Percentiles rank a stretch among this genome's conserved stretches.
Evolutionary conservation across 306 rosid genomes (phyloP).

Genomic region (Macrotyloma uniflorum): DNA sequence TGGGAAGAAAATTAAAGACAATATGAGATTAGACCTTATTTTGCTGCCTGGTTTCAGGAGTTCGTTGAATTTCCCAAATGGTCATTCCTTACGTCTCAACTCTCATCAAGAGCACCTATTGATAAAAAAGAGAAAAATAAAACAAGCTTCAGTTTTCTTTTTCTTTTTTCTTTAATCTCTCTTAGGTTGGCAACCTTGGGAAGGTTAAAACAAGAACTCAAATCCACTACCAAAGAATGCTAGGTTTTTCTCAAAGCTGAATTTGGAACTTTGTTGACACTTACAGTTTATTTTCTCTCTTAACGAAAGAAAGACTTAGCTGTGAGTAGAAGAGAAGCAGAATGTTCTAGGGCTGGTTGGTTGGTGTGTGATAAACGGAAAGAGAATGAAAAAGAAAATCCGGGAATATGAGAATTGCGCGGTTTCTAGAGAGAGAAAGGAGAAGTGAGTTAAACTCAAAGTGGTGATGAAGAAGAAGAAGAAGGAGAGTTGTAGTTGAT

Average conservation of each 20-base stretch:
- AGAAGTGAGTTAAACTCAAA: neutral
- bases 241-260: constrained; percentile 23
- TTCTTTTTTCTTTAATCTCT: neutral
- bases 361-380: constrained; percentile 42
- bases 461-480: neutral
- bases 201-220: constrained; percentile 7
- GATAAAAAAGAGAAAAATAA: neutral
- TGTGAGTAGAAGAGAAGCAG: neutral
- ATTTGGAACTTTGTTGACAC: constrained; percentile 32
- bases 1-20: neutral
- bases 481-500: neutral
- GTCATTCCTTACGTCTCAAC: constrained; percentile 27
- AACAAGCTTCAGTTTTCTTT: neutral
- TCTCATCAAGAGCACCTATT: constrained; percentile 25
- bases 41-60: constrained; percentile 37
- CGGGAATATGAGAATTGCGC: constrained; percentile 38
- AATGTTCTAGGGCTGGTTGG: neutral
- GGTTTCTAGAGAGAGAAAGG: constrained; percentile 17
- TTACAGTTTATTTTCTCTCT: constrained; percentile 25
- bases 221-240: constrained; percentile 15
- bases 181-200: neutral
- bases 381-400: constrained; percentile 32
- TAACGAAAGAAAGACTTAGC: constrained; percentile 13
- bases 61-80: constrained; percentile 37
- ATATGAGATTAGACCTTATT: constrained; percentile 29